phyloP scores from a whole-genome alignment of 495 filamentous ascomycete species.

The Penicillium pulvis region DNA sequence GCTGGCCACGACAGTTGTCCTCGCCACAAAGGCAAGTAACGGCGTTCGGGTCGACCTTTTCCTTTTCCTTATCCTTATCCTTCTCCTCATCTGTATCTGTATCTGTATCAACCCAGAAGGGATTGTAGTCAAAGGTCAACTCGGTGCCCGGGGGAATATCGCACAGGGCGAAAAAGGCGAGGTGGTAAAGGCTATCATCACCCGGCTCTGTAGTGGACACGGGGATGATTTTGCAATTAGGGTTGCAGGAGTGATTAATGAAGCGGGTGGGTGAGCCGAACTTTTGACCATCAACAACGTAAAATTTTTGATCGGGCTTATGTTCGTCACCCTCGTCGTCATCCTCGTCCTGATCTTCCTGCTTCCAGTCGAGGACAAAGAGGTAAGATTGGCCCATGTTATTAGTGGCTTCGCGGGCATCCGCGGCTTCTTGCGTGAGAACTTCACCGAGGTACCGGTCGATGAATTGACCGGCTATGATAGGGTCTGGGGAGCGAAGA shows the following conservation, averaged over 20 bases:
- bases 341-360: slow-evolving; percentile 55
- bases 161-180: slow-evolving; percentile 79
- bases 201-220: slow-evolving; percentile 72
- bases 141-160: slow-evolving; percentile 72
- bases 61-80: slow-evolving; percentile 2
- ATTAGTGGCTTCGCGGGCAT: slow-evolving; percentile 57
- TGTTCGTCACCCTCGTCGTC: slow-evolving; percentile 11
- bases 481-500: slow-evolving; percentile 65
- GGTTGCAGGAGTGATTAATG: slow-evolving; percentile 70
- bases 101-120: slow-evolving; percentile 51
- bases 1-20: slow-evolving; percentile 63
- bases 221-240: slow-evolving; percentile 79
- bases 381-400: slow-evolving; percentile 62
- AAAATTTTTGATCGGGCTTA: slow-evolving; percentile 28
- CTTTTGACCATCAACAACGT: slow-evolving; percentile 61
- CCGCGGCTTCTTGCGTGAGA: slow-evolving; percentile 70
- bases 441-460: slow-evolving; percentile 90
- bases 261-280: slow-evolving; percentile 61
- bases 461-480: slow-evolving; percentile 81
- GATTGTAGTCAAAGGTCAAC: slow-evolving; percentile 84
- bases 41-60: slow-evolving; percentile 53
- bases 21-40: slow-evolving; percentile 70
- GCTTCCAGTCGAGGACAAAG: slow-evolving; percentile 76
- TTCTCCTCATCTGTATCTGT: too few relatives aligned
- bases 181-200: slow-evolving; percentile 76